phyloP scores from a whole-genome alignment of 2,329 filamentous ascomycete genomes.

The Stemphylium beticola region DNA sequence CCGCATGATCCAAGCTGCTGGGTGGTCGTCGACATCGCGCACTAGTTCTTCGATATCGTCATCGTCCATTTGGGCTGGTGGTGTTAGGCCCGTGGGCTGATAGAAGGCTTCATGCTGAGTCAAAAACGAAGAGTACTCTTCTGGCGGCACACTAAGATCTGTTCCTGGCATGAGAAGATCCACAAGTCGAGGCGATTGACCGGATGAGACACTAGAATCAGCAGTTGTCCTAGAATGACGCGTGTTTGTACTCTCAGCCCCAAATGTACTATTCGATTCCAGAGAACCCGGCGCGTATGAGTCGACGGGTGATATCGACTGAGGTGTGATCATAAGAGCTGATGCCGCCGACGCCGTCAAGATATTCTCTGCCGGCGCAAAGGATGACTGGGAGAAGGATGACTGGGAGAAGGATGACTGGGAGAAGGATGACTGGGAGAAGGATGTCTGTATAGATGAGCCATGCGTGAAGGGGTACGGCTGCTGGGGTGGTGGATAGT shows the following conservation, averaged over 20 bases:
- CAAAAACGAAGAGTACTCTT: constrained; percentile 44
- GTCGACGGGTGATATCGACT: constrained; percentile 38
- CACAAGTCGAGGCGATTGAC: constrained; percentile 56
- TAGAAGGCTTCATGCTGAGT: constrained; percentile 47
- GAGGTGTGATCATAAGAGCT: constrained; percentile 32
- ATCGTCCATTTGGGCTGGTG: constrained; percentile 40
- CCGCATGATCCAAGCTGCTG: constrained; percentile 47
- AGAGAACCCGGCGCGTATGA: constrained; percentile 44
- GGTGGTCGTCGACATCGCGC: constrained; percentile 45
- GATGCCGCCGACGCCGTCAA: constrained; percentile 25
- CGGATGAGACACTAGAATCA: constrained; percentile 49
- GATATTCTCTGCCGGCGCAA: constrained; percentile 7
- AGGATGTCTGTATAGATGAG: constrained; percentile 16
- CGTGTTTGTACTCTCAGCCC: constrained; percentile 39
- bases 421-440: constrained; percentile 18
- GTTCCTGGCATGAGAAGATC: constrained; percentile 58
- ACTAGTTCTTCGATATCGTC: constrained; percentile 62
- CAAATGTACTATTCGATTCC: constrained; percentile 49
- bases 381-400: constrained; percentile 20
- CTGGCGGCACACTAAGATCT: constrained; percentile 52
- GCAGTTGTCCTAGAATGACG: constrained; percentile 35
- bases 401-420: constrained; percentile 15
- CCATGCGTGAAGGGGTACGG: constrained; percentile 15
- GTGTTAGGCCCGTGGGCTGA: constrained; percentile 38
- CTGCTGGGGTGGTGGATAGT: constrained; percentile 20